These are phyloP conservation scores for Platanthera guangdongensis DNA, from an alignment of 106 monocot species.

Conservation along the genomic window DNA sequence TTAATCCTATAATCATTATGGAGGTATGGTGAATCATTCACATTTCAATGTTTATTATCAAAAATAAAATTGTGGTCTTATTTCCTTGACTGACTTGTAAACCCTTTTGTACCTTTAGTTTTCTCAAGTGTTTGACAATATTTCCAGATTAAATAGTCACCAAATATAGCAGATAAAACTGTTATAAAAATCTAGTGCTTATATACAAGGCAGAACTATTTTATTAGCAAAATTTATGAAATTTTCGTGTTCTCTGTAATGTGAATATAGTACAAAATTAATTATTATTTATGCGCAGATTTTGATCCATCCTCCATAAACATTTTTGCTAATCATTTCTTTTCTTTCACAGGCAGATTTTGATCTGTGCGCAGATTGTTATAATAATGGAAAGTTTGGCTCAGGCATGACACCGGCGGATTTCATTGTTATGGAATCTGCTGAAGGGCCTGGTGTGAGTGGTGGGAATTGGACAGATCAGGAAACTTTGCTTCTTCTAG, in stretches of 20 bases:
- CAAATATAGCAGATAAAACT: neutral
- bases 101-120: neutral
- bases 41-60: neutral
- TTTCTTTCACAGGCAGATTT: conserved; percentile 77
- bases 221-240: neutral
- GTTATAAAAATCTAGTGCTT: neutral
- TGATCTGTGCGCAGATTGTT: conserved; percentile 89
- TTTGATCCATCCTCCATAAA: neutral
- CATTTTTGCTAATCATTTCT: neutral
- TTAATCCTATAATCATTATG: neutral
- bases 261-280: neutral
- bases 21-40: neutral
- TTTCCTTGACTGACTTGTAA: neutral
- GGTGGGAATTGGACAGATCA: conserved; percentile 94
- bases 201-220: neutral
- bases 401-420: conserved; percentile 74
- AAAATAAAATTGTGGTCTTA: neutral
- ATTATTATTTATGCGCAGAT: neutral
- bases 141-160: neutral
- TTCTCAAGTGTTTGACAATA: neutral
- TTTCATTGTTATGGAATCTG: conserved; percentile 96
- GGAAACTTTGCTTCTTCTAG: conserved; percentile 89
- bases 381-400: conserved; percentile 70
- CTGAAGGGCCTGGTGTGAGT: conserved; percentile 66
- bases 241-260: neutral